These are phyloP conservation scores for Trapa incisa DNA, from an alignment of 345 rosid species.

Conservation along the genomic window DNA sequence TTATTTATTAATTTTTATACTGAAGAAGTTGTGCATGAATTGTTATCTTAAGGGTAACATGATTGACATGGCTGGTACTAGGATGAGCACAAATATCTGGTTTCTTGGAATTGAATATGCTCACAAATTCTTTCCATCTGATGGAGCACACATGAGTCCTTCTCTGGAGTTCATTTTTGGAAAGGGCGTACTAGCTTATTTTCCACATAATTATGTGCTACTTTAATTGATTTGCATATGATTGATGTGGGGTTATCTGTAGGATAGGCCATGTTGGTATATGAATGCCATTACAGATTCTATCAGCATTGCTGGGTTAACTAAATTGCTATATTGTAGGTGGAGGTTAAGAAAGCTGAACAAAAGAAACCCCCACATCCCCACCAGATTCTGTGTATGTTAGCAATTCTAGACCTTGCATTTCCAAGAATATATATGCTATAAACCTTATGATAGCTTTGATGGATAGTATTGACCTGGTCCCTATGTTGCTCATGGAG, in stretches of 20 bases:
- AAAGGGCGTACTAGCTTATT: not conserved
- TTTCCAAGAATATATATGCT: slow-evolving; percentile 52
- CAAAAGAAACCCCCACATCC: slow-evolving; percentile 96
- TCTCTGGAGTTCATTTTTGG: not conserved
- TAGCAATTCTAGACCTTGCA: slow-evolving; percentile 65
- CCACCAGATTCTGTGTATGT: slow-evolving; percentile 62
- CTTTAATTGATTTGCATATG: not conserved
- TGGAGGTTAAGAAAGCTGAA: slow-evolving; percentile 99
- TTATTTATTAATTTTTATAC: slow-evolving; percentile 81
- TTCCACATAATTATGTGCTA: not conserved
- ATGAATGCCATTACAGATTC: slow-evolving; percentile 31
- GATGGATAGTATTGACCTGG: slow-evolving; percentile 81
- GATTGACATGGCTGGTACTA: slow-evolving; percentile 88
- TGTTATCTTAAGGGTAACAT: slow-evolving; percentile 79
- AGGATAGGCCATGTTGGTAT: slow-evolving; percentile 26
- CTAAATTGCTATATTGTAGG: slow-evolving; percentile 97
- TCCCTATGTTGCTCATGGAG: slow-evolving; percentile 64
- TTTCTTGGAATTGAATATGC: slow-evolving; percentile 15
- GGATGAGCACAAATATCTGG: slow-evolving; percentile 49
- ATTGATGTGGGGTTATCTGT: slow-evolving; percentile 18
- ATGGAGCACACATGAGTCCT: not conserved
- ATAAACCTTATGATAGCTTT: slow-evolving; percentile 67
- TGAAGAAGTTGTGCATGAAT: slow-evolving; percentile 71
- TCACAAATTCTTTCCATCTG: slow-evolving; percentile 4
- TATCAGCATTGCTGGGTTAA: slow-evolving; percentile 67